Evolutionary conservation across 2,329 filamentous ascomycete genomes (phyloP), one percentile per base, ranked within the genome.

Genomic region (Calonectria montana): DNA sequence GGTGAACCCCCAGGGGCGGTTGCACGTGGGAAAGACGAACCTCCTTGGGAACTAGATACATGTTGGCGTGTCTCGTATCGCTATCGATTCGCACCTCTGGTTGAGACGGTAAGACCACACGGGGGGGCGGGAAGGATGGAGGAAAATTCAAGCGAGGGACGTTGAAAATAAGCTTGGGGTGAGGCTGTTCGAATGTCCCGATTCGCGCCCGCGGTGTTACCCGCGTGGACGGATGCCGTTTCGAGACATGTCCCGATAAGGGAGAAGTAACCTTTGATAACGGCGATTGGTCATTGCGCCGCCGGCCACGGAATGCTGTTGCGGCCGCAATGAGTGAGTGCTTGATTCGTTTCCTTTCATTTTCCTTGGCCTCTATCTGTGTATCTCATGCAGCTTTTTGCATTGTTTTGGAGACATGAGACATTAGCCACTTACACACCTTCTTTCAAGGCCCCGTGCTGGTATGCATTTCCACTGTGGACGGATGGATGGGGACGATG

Each of bases 21-120:
- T 63, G 70, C 70, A 73, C 71, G 69, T 39, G 61, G 66, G 65
- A 35, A 12, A 45, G 48, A 82, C 84, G 69, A 70, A 87, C 86
- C 83, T 88, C 86, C 78, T 85, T 87, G 12, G 86, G 86, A 67
- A 87, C 81, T 71, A 88, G 82, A 84, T 86, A 85, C 86, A 88
- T 88, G 65, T 77, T 73, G 67, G 61, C 59, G 63, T 68, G 23
- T 21, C 43, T 43, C 50, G 50, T 67, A 67, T 67, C 64, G 50
- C 47, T 55, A 65, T 65, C 62, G 35, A 53, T n/a, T 62, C 27
- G 23, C 37, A 62, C 57, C 23, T 29, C 37, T 31, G 37, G 37
- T 21, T 43, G 57, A 45, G 21, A 41, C 35, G 47, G 47, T 15
- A 16, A 25, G 43, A 39, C 29, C n/a, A 65, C 23, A 59, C 48